Evolutionary conservation across 2,329 filamentous ascomycete genomes (phyloP).

Genomic region (Clarireedia homoeocarpa): DNA sequence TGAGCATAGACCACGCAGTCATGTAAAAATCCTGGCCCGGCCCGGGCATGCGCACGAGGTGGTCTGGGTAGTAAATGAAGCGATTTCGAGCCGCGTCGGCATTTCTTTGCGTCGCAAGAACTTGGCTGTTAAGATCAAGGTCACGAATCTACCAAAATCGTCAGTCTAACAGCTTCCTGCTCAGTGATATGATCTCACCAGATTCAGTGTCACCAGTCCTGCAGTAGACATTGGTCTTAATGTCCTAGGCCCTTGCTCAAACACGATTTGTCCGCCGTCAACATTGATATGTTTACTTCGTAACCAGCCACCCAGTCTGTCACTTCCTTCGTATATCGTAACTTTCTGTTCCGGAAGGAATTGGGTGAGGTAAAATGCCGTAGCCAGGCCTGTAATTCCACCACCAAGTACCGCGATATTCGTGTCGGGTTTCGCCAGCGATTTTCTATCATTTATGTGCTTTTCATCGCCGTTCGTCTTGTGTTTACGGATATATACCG

Average conservation of each 20-base stretch:
- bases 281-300: slow-evolving; percentile 56
- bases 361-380: slow-evolving; percentile 68
- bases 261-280: slow-evolving; percentile 55
- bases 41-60: slow-evolving; percentile 57
- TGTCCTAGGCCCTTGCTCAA: slow-evolving; percentile 73
- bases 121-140: slow-evolving; percentile 46
- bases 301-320: slow-evolving; percentile 77
- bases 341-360: slow-evolving; percentile 62
- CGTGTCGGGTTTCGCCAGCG: not conserved
- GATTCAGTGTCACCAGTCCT: slow-evolving; percentile 20
- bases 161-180: too few relatives aligned
- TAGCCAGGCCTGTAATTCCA: slow-evolving; percentile 73
- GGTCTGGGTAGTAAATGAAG: slow-evolving; percentile 85
- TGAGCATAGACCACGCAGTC: slow-evolving; percentile 32
- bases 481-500: too few relatives aligned
- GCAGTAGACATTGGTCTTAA: slow-evolving; percentile 21
- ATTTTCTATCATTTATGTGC: not conserved
- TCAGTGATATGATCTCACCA: slow-evolving; percentile 12
- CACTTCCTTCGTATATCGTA: slow-evolving; percentile 69
- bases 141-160: slow-evolving; percentile 42
- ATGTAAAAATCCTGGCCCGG: slow-evolving; percentile 31
- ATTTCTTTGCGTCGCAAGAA: slow-evolving; percentile 44
- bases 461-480: too few relatives aligned
- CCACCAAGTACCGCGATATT: slow-evolving; percentile 65
- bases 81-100: slow-evolving; percentile 53